These are phyloP conservation scores for Penicillium samsonianum DNA, from an alignment of 495 filamentous ascomycete species.

Conservation along the genomic window DNA sequence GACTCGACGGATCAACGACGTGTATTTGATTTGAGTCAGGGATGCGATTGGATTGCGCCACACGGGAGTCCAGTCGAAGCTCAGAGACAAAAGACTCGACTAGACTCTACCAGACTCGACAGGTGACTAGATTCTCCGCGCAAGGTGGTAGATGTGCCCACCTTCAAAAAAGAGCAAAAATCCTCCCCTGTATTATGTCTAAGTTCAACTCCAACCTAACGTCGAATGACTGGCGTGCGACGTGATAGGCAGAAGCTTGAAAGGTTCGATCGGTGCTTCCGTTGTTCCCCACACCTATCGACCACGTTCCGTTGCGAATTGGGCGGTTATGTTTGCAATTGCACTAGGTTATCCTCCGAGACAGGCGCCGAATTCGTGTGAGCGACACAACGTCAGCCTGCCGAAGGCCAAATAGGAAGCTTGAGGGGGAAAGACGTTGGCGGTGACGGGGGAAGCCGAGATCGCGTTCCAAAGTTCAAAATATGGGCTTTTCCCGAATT, in stretches of 20 bases:
- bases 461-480: constrained; percentile 7
- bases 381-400: constrained; percentile 1
- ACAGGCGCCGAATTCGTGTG: constrained; percentile 18
- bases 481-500: not conserved
- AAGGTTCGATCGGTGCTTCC: constrained; percentile 25
- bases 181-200: not conserved
- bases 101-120: constrained; percentile 2
- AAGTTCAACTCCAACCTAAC: constrained; percentile 1
- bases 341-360: constrained; percentile 32
- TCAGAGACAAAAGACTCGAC: constrained; percentile 20
- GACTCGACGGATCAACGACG: constrained; percentile 4
- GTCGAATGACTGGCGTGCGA: constrained; percentile 2
- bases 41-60: constrained; percentile 25
- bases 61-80: constrained; percentile 4
- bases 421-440: constrained; percentile 4
- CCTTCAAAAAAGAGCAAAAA: not conserved
- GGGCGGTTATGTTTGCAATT: constrained; percentile 29
- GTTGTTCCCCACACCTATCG: constrained; percentile 27
- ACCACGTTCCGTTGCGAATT: constrained; percentile 31
- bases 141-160: constrained; percentile 7
- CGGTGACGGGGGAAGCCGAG: constrained; percentile 2
- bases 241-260: constrained; percentile 14
- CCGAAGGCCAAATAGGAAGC: constrained; percentile 3
- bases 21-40: constrained; percentile 32
- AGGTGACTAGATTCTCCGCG: not conserved